Base-by-base conservation (phyloP, 208 protist genomes). In the Naegleria gruberi region DNA sequence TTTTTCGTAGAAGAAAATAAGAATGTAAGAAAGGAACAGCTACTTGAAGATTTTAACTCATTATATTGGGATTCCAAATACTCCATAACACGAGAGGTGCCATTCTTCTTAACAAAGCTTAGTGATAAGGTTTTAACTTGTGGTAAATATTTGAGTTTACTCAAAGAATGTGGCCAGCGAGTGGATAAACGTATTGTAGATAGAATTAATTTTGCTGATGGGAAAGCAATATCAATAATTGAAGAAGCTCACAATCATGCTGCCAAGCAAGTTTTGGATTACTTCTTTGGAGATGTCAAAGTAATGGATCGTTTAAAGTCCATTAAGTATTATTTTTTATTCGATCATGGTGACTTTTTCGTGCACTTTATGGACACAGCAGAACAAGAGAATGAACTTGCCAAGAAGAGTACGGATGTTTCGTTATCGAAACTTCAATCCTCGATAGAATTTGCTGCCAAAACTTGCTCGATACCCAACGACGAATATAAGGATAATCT, bases 61-160 rank as follows among this genome's bases (percentile, higher is more conserved):
- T 45, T 17, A 30, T 90, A 95, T 81, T 95, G 91, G 92, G 65
- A 91, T 4, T 5, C 44, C 6, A 47, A 89, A 45, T 94, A 94
- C 89, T 83, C 41, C 0, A 37, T 94, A 30, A 43, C 74, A 15
- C n/a, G 92, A 4, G 47, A 87, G 40, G 51, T 91, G 23, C 93
- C 93, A 10, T 55, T 45, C 19, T 95, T 95, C 85, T 57, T 95
- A 19, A 23, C 34, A 1, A 17, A 51, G 12, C 17, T 82, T 7
- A 30, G 37, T 2, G 51, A 74, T 1, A 91, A 91, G 83, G 92
- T 95, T 34, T 86, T 95, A 3, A 30, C 65, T 17, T 93, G 93
- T 40, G 94, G 94, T 46, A 95, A 95, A 65, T 95, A 95, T 34
- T 89, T 95, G 10, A 95, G 94, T 89, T 93, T 95, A 1, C 86